A percentile compares a stretch with the other conserved stretches of the same genome.
Conservation (phyloP, 2,329 filamentous ascomycete species). For the Diaporthe helianthi region DNA sequence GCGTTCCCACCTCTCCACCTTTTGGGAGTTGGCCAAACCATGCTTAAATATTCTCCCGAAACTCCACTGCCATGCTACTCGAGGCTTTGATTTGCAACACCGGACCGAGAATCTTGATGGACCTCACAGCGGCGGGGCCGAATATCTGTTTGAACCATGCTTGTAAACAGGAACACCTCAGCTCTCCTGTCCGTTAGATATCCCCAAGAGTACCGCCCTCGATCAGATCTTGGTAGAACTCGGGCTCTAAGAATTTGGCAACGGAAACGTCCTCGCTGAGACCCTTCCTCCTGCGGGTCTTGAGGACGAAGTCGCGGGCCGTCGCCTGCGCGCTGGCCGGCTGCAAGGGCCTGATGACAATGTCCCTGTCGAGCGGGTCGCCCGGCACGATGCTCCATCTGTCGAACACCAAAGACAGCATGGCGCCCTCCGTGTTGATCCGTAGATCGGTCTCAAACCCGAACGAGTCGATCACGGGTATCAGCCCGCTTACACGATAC, state of each 20-base stretch:
- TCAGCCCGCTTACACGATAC: slow-evolving; percentile 87
- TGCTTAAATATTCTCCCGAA: slow-evolving; percentile 6
- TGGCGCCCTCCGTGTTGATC: slow-evolving; percentile 94
- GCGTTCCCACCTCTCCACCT: neutral
- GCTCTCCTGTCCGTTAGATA: slow-evolving; percentile 32
- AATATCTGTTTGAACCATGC: neutral
- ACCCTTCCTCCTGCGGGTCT: slow-evolving; percentile 92
- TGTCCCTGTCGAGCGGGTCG: slow-evolving; percentile 88
- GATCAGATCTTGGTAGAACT: slow-evolving; percentile 86
- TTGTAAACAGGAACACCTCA: neutral
- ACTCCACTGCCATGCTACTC: slow-evolving; percentile 18
- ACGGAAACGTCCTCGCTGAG: slow-evolving; percentile 95
- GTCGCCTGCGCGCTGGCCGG: slow-evolving; percentile 88
- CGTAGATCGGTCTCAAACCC: slow-evolving; percentile 97
- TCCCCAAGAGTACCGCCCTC: slow-evolving; percentile 86
- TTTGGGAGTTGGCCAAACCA: slow-evolving; percentile 9
- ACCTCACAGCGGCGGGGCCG: neutral
- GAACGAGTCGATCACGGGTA: slow-evolving; percentile 96
- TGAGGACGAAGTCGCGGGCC: slow-evolving; percentile 94
- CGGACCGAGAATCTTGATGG: neutral
- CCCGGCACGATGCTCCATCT: slow-evolving; percentile 96
- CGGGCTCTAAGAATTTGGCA: slow-evolving; percentile 94
- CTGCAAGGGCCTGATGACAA: slow-evolving; percentile 83
- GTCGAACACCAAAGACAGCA: slow-evolving; percentile 91
- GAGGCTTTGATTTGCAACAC: slow-evolving; percentile 7